These are phyloP conservation scores for Penicillium sp. DNA, from an alignment of 2,329 filamentous ascomycete species.

Conservation along the genomic window DNA sequence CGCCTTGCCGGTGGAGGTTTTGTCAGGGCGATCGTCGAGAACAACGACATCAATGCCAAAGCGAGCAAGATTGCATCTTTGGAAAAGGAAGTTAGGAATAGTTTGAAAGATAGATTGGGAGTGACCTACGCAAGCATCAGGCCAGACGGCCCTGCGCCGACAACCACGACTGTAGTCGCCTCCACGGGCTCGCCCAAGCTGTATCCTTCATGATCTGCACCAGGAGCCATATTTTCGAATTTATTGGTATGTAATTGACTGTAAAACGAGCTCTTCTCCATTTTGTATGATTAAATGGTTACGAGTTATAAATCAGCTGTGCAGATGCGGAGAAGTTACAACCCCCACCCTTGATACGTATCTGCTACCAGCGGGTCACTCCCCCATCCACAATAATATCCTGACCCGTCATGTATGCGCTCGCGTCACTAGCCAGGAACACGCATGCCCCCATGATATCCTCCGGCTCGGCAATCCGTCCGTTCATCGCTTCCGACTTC, in stretches of 20 bases:
- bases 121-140: constrained; percentile 43
- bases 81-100: constrained; percentile 13
- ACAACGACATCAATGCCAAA: constrained; percentile 67
- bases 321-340: constrained; percentile 7
- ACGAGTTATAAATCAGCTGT: constrained; percentile 6
- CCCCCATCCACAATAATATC: constrained; percentile 52
- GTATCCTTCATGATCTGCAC: constrained; percentile 30
- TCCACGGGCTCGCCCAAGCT: constrained; percentile 14
- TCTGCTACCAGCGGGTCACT: constrained; percentile 37
- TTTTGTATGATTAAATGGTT: background rate
- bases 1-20: constrained; percentile 67
- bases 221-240: constrained; percentile 27
- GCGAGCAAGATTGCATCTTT: constrained; percentile 58
- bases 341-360: constrained; percentile 15
- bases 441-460: constrained; percentile 53
- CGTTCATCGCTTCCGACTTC: constrained; percentile 53
- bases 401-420: constrained; percentile 47
- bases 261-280: background rate
- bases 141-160: constrained; percentile 48
- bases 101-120: constrained; percentile 20
- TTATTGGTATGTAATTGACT: background rate
- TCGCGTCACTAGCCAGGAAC: constrained; percentile 52
- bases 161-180: constrained; percentile 34
- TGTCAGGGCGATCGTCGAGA: constrained; percentile 68
- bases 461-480: constrained; percentile 50